A percentile compares a stretch with the other conserved stretches of the same genome.
These are phyloP conservation scores for Trametopsis cervina DNA, from an alignment of 768 basidiomycete species.

Conservation along the genomic window DNA sequence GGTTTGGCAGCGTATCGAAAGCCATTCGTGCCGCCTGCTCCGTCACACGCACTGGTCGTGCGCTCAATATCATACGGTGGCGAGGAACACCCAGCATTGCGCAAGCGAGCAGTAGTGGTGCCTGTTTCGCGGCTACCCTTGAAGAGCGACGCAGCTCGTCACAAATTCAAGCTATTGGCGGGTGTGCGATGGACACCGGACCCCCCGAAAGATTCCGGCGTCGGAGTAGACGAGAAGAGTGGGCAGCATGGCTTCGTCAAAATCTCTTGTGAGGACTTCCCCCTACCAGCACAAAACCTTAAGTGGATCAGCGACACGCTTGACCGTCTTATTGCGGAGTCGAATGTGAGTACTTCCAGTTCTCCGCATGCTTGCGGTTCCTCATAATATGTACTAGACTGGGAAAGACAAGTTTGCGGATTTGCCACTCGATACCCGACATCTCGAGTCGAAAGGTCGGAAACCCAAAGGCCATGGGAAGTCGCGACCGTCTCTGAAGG, in stretches of 20 bases:
- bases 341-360: conserved; percentile 61
- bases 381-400: conserved; percentile 27
- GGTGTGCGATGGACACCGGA: conserved; percentile 81
- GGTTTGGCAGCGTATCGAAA: conserved; percentile 65
- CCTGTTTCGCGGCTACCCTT: conserved; percentile 72
- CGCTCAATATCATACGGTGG: conserved; percentile 74
- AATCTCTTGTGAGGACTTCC: conserved; percentile 86
- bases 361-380: conserved; percentile 4
- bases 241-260: conserved; percentile 80
- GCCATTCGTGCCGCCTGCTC: conserved; percentile 64
- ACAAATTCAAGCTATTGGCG: conserved; percentile 85
- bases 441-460: conserved; percentile 61
- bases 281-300: conserved; percentile 77
- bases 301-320: conserved; percentile 91
- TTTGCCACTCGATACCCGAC: conserved; percentile 78
- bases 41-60: conserved; percentile 54
- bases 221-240: conserved; percentile 34
- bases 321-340: conserved; percentile 69
- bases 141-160: conserved; percentile 51
- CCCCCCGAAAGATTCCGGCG: conserved; percentile 65
- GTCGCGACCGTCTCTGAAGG: conserved; percentile 56
- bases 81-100: conserved; percentile 63
- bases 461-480: conserved; percentile 56
- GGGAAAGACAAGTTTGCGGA: conserved; percentile 42
- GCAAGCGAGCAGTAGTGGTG: conserved; percentile 68